Percentiles rank a stretch among this genome's conserved stretches.
Conservation (phyloP, 148 eudicot genomes). For the Heliamphora exappendiculata region DNA sequence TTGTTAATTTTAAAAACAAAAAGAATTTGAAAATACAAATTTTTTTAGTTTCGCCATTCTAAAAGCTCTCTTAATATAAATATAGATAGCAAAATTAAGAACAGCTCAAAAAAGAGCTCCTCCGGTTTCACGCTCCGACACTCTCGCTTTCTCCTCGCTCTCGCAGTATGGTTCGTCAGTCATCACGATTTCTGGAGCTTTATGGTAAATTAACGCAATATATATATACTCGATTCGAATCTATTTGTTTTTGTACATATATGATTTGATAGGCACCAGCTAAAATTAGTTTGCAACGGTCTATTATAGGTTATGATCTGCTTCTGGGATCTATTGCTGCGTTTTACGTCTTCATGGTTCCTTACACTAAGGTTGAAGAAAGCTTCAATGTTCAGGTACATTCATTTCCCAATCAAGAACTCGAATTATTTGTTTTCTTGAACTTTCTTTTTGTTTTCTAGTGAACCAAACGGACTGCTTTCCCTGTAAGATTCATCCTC, state of each 20-base stretch:
- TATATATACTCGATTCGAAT: not conserved
- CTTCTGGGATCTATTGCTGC: constrained; percentile 78
- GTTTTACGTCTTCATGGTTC: constrained; percentile 71
- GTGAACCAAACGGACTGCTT: not conserved
- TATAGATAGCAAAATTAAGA: no score
- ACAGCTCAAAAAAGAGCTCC: no score
- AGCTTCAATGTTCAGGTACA: constrained; percentile 97
- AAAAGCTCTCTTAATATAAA: no score
- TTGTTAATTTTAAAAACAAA: no score
- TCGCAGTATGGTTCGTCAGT: constrained; percentile 30
- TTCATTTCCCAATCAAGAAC: not conserved
- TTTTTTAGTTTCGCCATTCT: no score
- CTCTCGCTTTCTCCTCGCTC: not conserved
- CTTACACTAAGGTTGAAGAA: constrained; percentile 98
- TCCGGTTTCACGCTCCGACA: no score
- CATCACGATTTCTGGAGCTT: constrained; percentile 26
- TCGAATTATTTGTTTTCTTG: constrained; percentile 1
- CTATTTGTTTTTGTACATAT: not conserved
- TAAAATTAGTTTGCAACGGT: constrained; percentile 6
- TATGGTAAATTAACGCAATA: constrained; percentile 27
- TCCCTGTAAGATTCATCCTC: not conserved
- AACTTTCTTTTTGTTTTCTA: not conserved
- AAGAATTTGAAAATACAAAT: no score
- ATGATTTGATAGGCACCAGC: not conserved
- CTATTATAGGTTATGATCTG: constrained; percentile 61